Evolutionary conservation across 352 stramenopile genomes (phyloP), one percentile per base, ranked within the genome.

Genomic region (Phytophthora litchii): DNA sequence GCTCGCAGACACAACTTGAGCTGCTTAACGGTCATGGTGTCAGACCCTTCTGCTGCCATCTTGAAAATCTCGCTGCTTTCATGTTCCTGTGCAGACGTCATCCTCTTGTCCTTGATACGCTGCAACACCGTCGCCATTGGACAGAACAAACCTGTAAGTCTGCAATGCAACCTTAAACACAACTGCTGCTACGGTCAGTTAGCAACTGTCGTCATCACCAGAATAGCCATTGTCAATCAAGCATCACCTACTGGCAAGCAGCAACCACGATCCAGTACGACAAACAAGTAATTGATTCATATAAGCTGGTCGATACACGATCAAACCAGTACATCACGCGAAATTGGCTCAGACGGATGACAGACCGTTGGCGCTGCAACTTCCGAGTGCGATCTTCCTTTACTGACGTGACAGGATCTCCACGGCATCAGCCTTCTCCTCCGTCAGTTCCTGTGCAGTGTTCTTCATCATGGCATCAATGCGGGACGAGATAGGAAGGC

Each of bases 341-440:
- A 46, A 60, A 41, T 25, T 38, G 20, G 48, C 17, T 53, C 32
- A 13, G 27, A 53, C 10, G 11, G 41, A 29, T 19, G 20, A 12
- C 27, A 43, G 35, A 54, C 42, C n/a, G 13, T 49, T n/a, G 42
- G 10, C 12, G 25, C n/a, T 14, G 21, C 21, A 16, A 16, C 21
- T n/a, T 25, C 20, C 4, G 19, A 35, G 32, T 10, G 45, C 12
- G 12, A 12, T 44, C 21, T 32, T 44, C n/a, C 35, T 58, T 55
- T 64, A 82, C 47, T 81, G 50, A 27, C 78, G 77, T 38, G 67
- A 58, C 3, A 92, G 67, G 63, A 92, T 92, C 40, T 88, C 78
- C 20, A 78, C 60, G 10, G 85, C 85, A 31, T 94, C 78, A 2
- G 63, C 67, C 67, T 92, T 93, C 62, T 97, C 89, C 38, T 93